These are phyloP conservation scores for Fonsecaea pedrosoi DNA, from an alignment of 2,329 filamentous ascomycete genomes.

Conservation along the genomic window DNA sequence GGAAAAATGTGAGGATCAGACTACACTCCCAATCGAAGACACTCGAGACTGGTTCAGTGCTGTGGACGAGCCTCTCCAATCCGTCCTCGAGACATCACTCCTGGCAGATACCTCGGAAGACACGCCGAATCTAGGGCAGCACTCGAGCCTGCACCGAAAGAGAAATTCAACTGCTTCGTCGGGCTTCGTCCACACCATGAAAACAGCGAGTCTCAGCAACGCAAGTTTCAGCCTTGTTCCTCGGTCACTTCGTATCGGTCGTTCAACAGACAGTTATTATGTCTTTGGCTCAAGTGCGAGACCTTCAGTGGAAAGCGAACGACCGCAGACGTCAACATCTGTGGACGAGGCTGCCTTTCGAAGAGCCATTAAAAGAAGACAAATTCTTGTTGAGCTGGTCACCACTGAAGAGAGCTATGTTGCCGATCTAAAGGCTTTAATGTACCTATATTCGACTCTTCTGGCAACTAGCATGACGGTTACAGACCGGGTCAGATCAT, in stretches of 20 bases:
- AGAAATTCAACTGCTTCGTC: conserved; percentile 77
- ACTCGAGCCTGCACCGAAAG: conserved; percentile 44
- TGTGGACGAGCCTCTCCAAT: not conserved
- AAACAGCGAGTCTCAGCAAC: conserved; percentile 80
- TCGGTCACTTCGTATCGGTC: conserved; percentile 65
- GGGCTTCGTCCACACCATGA: conserved; percentile 79
- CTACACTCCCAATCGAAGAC: not conserved
- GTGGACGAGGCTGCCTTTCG: conserved; percentile 73
- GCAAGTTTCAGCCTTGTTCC: conserved; percentile 73
- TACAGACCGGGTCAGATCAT: conserved; percentile 69
- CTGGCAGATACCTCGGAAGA: not conserved
- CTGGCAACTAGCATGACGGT: conserved; percentile 72
- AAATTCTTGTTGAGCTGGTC: conserved; percentile 84
- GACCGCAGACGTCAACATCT: conserved; percentile 51
- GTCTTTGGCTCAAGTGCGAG: conserved; percentile 67
- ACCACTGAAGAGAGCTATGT: conserved; percentile 88
- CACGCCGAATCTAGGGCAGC: not conserved
- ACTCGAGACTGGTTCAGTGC: conserved; percentile 15
- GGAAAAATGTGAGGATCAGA: not conserved
- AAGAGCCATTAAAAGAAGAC: conserved; percentile 75
- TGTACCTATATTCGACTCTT: conserved; percentile 79
- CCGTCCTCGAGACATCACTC: conserved; percentile 3
- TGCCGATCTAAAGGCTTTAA: conserved; percentile 81
- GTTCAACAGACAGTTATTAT: conserved; percentile 68
- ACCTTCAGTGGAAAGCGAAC: conserved; percentile 64